Conservation (phyloP, 306 rosid genomes). For the Cicer pinnatifidum region DNA sequence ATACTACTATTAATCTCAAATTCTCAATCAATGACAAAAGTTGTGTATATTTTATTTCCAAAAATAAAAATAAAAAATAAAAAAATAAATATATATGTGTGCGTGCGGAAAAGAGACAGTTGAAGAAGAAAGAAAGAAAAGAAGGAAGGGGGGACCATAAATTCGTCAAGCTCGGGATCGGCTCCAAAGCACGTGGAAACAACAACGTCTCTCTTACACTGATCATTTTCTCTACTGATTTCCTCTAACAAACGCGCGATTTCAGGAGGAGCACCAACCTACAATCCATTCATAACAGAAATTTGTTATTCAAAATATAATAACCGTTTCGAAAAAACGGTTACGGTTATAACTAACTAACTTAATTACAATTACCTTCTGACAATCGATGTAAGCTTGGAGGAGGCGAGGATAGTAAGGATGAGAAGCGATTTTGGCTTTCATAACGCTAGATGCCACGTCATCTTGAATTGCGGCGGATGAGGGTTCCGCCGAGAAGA, state of each 20-base stretch:
- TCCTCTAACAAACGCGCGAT: slow-evolving; percentile 76
- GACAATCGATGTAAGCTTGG: slow-evolving; percentile 90
- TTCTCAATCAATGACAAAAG: slow-evolving; percentile 45
- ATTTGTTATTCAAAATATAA: not conserved
- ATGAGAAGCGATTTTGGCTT: slow-evolving; percentile 85
- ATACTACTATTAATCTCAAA: not conserved
- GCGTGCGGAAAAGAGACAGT: slow-evolving; percentile 10
- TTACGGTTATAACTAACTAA: not conserved
- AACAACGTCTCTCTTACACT: slow-evolving; percentile 57
- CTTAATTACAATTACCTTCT: slow-evolving; percentile 61
- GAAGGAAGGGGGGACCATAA: slow-evolving; percentile 76
- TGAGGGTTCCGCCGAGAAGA: slow-evolving; percentile 60
- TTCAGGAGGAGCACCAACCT: slow-evolving; percentile 99
- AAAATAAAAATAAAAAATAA: not conserved
- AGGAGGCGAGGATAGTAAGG: slow-evolving; percentile 87
- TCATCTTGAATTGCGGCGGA: slow-evolving; percentile 57
- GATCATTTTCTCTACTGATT: slow-evolving; percentile 74
- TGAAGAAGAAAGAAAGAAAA: slow-evolving; percentile 23
- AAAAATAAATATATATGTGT: not conserved
- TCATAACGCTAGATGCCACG: slow-evolving; percentile 53
- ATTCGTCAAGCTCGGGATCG: slow-evolving; percentile 99
- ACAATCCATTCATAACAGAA: not conserved
- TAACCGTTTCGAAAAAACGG: slow-evolving; percentile 24
- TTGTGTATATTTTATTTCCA: not conserved
- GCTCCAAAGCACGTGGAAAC: slow-evolving; percentile 90